Conservation (phyloP, 768 basidiomycete species). For the Leccinum olivaceopallidum region DNA sequence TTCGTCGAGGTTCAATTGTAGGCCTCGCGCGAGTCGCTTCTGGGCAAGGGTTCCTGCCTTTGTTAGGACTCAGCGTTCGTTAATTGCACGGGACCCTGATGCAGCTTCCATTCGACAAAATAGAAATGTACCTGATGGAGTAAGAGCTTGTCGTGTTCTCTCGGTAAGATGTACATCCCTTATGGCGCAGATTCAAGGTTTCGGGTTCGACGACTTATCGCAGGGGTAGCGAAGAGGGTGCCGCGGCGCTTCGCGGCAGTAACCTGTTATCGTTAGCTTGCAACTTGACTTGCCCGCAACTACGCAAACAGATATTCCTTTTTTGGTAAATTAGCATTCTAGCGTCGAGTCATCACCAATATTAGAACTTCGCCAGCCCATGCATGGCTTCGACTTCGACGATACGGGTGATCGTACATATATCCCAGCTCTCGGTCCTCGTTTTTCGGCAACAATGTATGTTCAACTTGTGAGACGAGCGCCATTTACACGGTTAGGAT, state of each 20-base stretch:
- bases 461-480: neutral
- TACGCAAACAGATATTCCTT: neutral
- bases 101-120: neutral
- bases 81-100: neutral
- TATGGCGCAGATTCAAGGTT: neutral
- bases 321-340: neutral
- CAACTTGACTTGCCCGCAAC: neutral
- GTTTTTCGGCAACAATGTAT: neutral
- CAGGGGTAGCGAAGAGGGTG: neutral
- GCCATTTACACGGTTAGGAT: neutral
- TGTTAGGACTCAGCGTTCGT: neutral
- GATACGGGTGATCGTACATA: neutral
- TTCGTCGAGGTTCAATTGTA: slow-evolving; percentile 85
- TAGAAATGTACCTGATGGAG: slow-evolving; percentile 57
- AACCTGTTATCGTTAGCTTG: neutral
- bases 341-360: neutral
- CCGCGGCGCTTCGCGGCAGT: neutral
- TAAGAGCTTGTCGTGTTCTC: slow-evolving; percentile 51
- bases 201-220: neutral
- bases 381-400: neutral
- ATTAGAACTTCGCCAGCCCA: neutral
- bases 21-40: slow-evolving; percentile 91
- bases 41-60: slow-evolving; percentile 90
- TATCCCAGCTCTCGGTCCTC: neutral
- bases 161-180: slow-evolving; percentile 1